Evolutionary conservation across 2,329 filamentous ascomycete genomes (phyloP).

Genomic region (Fusarium praegraminearum): DNA sequence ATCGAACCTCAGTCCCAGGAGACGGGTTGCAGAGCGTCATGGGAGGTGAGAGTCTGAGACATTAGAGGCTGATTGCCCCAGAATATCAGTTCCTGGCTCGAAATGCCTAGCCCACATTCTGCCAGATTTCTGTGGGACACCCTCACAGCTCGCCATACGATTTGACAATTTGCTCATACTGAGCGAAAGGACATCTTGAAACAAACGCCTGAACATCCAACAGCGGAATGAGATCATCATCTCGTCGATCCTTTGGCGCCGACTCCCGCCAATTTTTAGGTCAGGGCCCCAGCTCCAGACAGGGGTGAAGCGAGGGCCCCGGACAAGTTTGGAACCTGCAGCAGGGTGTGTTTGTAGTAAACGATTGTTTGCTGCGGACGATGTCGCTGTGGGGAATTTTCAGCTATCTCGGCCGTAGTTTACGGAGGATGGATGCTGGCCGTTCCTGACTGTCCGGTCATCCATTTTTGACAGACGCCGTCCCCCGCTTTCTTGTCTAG

Average conservation of each 20-base stretch:
- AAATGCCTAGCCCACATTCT: conserved; percentile 37
- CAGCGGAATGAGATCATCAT: conserved; percentile 50
- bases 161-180: conserved; percentile 36
- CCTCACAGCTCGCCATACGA: conserved; percentile 31
- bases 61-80: conserved; percentile 34
- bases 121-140: conserved; percentile 32
- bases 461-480: conserved; percentile 33
- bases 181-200: conserved; percentile 43
- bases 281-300: conserved; percentile 39
- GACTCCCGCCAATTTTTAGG: conserved; percentile 47
- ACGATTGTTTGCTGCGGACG: conserved; percentile 22
- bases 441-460: conserved; percentile 29
- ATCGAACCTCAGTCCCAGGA: conserved; percentile 36
- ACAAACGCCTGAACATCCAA: conserved; percentile 47
- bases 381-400: conserved; percentile 39
- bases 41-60: conserved; percentile 26
- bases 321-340: conserved; percentile 14
- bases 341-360: conserved; percentile 39
- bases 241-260: conserved; percentile 48
- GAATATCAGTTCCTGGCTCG: conserved; percentile 30
- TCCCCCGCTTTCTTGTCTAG: conserved; percentile 42
- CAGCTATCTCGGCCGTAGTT: conserved; percentile 45
- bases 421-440: conserved; percentile 38
- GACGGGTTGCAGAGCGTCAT: conserved; percentile 45
- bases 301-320: conserved; percentile 28